These are phyloP conservation scores for Vaccinium macrocarpon DNA, from an alignment of 148 eudicot genomes.

Conservation along the genomic window DNA sequence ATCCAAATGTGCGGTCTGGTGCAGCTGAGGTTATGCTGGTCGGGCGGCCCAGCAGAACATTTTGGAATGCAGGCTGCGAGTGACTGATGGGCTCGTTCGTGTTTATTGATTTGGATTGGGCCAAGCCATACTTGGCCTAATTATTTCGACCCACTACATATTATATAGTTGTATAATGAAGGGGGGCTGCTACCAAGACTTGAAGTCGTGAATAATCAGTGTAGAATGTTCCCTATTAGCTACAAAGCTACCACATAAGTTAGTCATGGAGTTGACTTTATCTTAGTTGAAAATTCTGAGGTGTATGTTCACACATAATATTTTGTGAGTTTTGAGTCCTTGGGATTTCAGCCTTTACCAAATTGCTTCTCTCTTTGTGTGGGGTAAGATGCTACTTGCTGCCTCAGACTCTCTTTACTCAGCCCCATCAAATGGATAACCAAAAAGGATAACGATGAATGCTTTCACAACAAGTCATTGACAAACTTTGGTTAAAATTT, in stretches of 20 bases:
- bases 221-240: background rate
- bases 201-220: background rate
- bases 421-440: too few relatives aligned
- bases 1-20: too few relatives aligned
- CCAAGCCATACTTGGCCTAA: too few relatives aligned
- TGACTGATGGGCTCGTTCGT: too few relatives aligned
- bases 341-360: background rate
- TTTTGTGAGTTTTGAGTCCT: background rate
- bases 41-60: too few relatives aligned
- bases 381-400: background rate
- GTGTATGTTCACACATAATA: background rate
- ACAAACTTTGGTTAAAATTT: background rate
- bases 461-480: background rate
- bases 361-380: background rate
- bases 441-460: background rate
- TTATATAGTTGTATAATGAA: background rate
- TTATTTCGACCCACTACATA: too few relatives aligned
- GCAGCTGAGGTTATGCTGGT: too few relatives aligned
- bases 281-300: background rate
- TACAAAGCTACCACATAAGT: background rate
- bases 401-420: background rate
- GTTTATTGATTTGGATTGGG: too few relatives aligned
- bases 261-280: background rate
- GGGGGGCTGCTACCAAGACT: background rate
- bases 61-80: too few relatives aligned